These are phyloP conservation scores for Curvularia verruculosa DNA, from an alignment of 2,329 filamentous ascomycete genomes.

Conservation along the genomic window DNA sequence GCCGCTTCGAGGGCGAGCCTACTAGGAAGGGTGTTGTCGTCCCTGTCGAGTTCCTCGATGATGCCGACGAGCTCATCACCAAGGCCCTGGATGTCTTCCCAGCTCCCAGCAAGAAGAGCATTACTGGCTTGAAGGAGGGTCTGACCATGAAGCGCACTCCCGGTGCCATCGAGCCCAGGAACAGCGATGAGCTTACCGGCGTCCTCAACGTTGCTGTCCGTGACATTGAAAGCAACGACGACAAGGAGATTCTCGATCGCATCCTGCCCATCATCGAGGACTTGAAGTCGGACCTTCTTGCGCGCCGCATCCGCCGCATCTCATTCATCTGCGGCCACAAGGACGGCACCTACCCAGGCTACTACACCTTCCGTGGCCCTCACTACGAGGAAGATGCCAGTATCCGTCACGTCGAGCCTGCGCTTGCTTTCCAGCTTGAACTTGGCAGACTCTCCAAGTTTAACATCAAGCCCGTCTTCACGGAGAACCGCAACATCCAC, in stretches of 20 bases:
- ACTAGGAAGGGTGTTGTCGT: constrained; percentile 92
- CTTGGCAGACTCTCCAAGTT: constrained; percentile 93
- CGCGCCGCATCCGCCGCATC: constrained; percentile 82
- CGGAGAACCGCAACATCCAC: constrained; percentile 98
- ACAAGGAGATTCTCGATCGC: constrained; percentile 78
- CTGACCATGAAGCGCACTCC: constrained; percentile 71
- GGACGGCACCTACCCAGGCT: constrained; percentile 92
- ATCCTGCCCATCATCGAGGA: constrained; percentile 78
- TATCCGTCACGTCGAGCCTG: constrained; percentile 96
- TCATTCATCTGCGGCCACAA: constrained; percentile 96
- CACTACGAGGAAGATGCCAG: constrained; percentile 88
- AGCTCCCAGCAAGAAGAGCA: constrained; percentile 59
- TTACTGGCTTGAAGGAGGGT: constrained; percentile 45
- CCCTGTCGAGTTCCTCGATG: constrained; percentile 90
- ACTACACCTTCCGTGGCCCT: constrained; percentile 98
- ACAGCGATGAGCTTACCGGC: constrained; percentile 81
- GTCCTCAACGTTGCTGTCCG: constrained; percentile 92
- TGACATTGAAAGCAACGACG: constrained; percentile 82
- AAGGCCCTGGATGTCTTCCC: constrained; percentile 87
- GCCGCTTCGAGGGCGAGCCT: constrained; percentile 74
- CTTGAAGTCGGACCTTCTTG: constrained; percentile 81
- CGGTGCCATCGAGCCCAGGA: constrained; percentile 49
- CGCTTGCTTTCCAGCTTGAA: constrained; percentile 97
- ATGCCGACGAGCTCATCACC: constrained; percentile 83
- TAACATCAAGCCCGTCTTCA: constrained; percentile 97